Percentiles rank a stretch among this genome's conserved stretches.
These are phyloP conservation scores for Plenodomus lindquistii DNA, from an alignment of 2,329 filamentous ascomycete species.

Conservation along the genomic window DNA sequence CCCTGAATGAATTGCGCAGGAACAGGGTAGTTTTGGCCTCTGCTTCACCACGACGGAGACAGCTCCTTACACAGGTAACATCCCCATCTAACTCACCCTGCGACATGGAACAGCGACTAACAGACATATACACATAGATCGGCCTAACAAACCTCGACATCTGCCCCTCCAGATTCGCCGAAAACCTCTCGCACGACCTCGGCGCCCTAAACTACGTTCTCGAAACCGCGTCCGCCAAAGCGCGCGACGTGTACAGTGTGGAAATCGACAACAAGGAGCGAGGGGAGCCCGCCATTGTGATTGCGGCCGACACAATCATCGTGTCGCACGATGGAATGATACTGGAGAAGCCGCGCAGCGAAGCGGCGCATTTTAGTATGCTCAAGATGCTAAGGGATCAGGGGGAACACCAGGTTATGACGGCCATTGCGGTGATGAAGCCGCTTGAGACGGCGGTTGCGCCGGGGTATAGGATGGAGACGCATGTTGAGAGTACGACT, in stretches of 20 bases:
- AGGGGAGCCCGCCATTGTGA: conserved; percentile 79
- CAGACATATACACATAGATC: conserved; percentile 60
- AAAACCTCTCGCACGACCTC: conserved; percentile 87
- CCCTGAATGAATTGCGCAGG: conserved; percentile 73
- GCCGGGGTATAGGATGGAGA: conserved; percentile 83
- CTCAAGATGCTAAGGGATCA: conserved; percentile 79
- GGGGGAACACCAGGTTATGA: conserved; percentile 78
- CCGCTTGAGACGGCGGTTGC: conserved; percentile 78
- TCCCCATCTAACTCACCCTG: background rate
- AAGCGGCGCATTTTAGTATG: conserved; percentile 82
- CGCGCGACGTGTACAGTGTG: conserved; percentile 69
- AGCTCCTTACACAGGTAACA: conserved; percentile 70
- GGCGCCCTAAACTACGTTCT: conserved; percentile 90
- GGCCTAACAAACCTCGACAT: conserved; percentile 83
- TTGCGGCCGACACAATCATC: conserved; percentile 90
- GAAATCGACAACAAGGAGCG: conserved; percentile 60
- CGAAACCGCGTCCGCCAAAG: conserved; percentile 82
- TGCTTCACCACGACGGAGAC: conserved; percentile 80
- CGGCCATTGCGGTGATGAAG: conserved; percentile 80
- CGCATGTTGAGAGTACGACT: conserved; percentile 83
- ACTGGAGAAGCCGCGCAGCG: conserved; percentile 85
- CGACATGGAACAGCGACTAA: background rate
- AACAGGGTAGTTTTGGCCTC: conserved; percentile 90
- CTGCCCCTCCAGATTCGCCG: conserved; percentile 78
- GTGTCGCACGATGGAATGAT: conserved; percentile 75